Evolutionary conservation across 2,329 filamentous ascomycete species (phyloP).

Genomic region (Trichoderma polysporum): DNA sequence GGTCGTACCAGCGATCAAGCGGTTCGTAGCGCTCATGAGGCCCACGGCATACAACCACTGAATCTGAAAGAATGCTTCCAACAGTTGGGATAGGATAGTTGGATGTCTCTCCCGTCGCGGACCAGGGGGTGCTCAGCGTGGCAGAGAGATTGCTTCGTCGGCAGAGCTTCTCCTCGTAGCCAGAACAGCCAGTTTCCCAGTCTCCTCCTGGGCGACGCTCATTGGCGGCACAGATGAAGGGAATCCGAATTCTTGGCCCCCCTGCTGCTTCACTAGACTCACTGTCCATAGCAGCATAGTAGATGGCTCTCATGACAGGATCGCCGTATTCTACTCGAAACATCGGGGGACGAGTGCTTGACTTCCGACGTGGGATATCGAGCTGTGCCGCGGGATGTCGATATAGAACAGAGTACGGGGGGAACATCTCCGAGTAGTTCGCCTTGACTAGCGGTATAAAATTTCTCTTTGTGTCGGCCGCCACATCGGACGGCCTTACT

Average conservation of each 20-base stretch:
- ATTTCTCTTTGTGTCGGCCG: conserved; percentile 68
- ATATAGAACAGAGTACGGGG: conserved; percentile 60
- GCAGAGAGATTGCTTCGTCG: conserved; percentile 72
- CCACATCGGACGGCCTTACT: conserved; percentile 58
- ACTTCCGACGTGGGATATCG: conserved; percentile 37
- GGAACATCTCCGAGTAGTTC: conserved; percentile 55
- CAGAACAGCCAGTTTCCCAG: conserved; percentile 64
- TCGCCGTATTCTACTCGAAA: conserved; percentile 57
- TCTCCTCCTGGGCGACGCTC: conserved; percentile 76
- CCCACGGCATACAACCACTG: conserved; percentile 72
- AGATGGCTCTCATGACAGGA: conserved; percentile 59
- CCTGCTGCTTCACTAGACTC: conserved; percentile 36
- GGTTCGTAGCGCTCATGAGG: conserved; percentile 64
- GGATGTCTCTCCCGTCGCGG: conserved; percentile 42
- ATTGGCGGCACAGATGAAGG: conserved; percentile 72
- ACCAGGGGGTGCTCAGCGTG: conserved; percentile 62
- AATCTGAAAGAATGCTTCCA: conserved; percentile 68
- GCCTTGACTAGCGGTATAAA: conserved; percentile 65
- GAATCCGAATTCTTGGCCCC: conserved; percentile 46
- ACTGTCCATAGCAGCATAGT: conserved; percentile 49
- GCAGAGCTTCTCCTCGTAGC: conserved; percentile 66
- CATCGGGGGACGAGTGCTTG: conserved; percentile 41
- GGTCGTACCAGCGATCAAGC: conserved; percentile 53
- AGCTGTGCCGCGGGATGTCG: conserved; percentile 50
- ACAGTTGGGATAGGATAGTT: conserved; percentile 72